These are phyloP conservation scores for Lumnitzera littorea DNA, from an alignment of 345 rosid genomes.

Conservation along the genomic window DNA sequence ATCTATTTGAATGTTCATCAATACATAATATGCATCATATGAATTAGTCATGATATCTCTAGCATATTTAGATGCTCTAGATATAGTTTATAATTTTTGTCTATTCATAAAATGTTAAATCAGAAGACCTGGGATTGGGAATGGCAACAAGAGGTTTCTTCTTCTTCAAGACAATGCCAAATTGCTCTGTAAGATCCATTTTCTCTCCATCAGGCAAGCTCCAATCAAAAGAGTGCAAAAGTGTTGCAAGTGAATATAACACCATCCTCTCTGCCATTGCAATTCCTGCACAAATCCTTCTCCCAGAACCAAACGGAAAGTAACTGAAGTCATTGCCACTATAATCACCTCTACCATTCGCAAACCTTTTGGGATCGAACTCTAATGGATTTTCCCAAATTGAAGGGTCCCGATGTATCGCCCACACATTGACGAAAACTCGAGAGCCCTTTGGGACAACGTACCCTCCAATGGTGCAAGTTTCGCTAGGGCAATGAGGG, in stretches of 20 bases:
- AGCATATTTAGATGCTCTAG: too few species aligned
- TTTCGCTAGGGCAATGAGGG: constrained; percentile 13
- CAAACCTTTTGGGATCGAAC: constrained; percentile 48
- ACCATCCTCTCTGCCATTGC: constrained; percentile 77
- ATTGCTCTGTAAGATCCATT: too few species aligned
- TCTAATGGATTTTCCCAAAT: constrained; percentile 43
- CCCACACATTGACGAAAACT: constrained; percentile 13
- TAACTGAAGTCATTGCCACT: constrained; percentile 47
- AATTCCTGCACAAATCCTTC: constrained; percentile 65
- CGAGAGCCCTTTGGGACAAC: constrained; percentile 10
- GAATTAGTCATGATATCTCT: too few species aligned
- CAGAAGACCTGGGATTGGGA: constrained; percentile 3
- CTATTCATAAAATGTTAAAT: not conserved
- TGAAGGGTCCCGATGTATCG: constrained; percentile 12
- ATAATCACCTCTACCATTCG: constrained; percentile 33
- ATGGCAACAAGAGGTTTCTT: constrained; percentile 3
- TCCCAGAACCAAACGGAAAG: constrained; percentile 80
- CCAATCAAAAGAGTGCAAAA: constrained; percentile 47
- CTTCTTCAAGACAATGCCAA: too few species aligned
- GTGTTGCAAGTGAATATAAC: constrained; percentile 43
- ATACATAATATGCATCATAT: too few species aligned
- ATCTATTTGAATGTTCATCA: too few species aligned
- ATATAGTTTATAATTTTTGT: too few species aligned
- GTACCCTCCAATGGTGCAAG: constrained; percentile 8
- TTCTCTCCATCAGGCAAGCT: too few species aligned